These are phyloP conservation scores for Coemansia sp. DNA, from an alignment of 192 early-diverging fungal genomes.

Conservation along the genomic window DNA sequence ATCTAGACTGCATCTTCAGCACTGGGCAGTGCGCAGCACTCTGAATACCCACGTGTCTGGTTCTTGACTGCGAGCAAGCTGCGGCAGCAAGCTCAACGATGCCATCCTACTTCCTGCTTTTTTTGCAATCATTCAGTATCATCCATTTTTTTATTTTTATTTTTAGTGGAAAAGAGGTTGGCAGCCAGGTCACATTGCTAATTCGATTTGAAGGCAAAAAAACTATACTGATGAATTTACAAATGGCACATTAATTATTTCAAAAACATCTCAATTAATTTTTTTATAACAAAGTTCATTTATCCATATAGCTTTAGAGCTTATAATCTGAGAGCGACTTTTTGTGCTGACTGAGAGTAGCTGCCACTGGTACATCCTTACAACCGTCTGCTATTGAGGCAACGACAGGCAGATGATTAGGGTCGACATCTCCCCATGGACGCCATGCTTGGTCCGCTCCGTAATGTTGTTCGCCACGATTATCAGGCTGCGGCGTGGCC, in stretches of 20 bases:
- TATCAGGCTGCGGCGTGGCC: background rate
- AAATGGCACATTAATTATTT: background rate
- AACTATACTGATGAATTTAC: background rate
- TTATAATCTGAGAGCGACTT: constrained; percentile 2
- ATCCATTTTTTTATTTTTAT: background rate
- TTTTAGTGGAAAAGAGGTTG: background rate
- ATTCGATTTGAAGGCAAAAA: background rate
- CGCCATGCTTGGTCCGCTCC: background rate
- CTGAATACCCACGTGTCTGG: background rate
- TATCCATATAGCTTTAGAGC: background rate
- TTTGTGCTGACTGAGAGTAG: background rate
- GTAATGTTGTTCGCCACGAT: background rate
- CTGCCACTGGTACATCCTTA: background rate
- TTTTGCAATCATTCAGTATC: too few relatives aligned
- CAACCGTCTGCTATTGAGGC: background rate
- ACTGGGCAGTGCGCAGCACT: background rate
- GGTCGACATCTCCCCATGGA: background rate
- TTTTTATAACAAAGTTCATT: background rate
- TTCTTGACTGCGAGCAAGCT: background rate
- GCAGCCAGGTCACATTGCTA: background rate
- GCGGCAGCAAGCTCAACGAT: background rate
- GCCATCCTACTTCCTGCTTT: too few relatives aligned
- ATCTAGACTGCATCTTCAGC: background rate
- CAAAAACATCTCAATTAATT: background rate
- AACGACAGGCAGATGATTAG: background rate